Percentiles rank a stretch among this genome's conserved stretches.
Evolutionary conservation across 1,284 basidiomycete species (phyloP).

Genomic region (Pseudozyma tsukubaensis): DNA sequence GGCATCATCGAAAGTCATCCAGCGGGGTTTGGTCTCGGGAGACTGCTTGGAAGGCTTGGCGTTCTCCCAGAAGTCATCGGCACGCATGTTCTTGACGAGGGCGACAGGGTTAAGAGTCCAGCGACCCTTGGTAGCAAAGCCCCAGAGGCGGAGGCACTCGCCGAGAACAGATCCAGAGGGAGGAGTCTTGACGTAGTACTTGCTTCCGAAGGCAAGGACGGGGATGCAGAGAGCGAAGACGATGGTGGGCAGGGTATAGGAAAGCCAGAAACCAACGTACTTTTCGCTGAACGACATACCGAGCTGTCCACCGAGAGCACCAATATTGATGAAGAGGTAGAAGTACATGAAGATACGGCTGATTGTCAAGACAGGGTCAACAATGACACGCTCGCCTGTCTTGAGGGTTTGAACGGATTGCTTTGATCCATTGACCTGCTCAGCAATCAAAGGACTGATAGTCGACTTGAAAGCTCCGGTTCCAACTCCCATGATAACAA

Average conservation of each 20-base stretch:
- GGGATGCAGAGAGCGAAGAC: slow-evolving; percentile 73
- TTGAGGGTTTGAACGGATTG: slow-evolving; percentile 69
- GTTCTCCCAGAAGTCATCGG: slow-evolving; percentile 81
- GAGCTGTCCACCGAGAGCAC: slow-evolving; percentile 68
- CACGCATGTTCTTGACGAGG: slow-evolving; percentile 68
- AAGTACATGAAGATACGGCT: slow-evolving; percentile 66
- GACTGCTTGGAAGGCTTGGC: slow-evolving; percentile 76
- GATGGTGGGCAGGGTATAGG: slow-evolving; percentile 71
- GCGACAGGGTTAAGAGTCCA: slow-evolving; percentile 69
- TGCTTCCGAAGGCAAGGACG: slow-evolving; percentile 77
- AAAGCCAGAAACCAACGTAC: slow-evolving; percentile 70
- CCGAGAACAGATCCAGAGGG: slow-evolving; percentile 84
- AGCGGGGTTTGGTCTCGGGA: slow-evolving; percentile 66
- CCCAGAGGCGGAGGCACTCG: slow-evolving; percentile 69
- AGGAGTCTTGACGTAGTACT: slow-evolving; percentile 77
- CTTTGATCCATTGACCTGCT: slow-evolving; percentile 69
- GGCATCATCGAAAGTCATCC: slow-evolving; percentile 72
- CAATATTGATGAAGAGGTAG: slow-evolving; percentile 68
- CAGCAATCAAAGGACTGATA: slow-evolving; percentile 69
- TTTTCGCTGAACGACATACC: slow-evolving; percentile 69
- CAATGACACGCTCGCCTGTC: slow-evolving; percentile 80
- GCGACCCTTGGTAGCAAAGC: slow-evolving; percentile 63
- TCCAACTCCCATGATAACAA: slow-evolving; percentile 70
- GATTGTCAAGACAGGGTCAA: slow-evolving; percentile 80
- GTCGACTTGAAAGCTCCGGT: slow-evolving; percentile 82